Evolutionary conservation across 345 rosid genomes (phyloP), one percentile per base, ranked within the genome.

Genomic region (Gossypium herbaceum): DNA sequence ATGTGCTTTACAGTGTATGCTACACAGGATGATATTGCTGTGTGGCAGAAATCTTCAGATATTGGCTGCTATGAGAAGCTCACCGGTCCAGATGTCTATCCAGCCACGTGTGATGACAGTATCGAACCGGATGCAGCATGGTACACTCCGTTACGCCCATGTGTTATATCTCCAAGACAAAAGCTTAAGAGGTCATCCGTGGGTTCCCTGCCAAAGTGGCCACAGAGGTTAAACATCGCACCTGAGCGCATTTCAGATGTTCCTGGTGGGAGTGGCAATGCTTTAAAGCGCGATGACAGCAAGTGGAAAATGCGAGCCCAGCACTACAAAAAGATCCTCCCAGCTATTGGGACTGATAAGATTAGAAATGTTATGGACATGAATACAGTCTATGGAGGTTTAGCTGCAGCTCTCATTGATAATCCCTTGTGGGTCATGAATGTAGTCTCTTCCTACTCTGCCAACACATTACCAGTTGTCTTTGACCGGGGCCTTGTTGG

Each of bases 381-480:
- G 99, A 95, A 91, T 79, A 93, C 99, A 20, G 81, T 84, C 60
- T 95, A 89, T 43, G 99, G 99, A 79, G 98, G 99, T 68, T 85
- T 95, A 20, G 94, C 99, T 60, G 92, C 97, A 17, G 85, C 96
- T 68, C 57, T 90, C 65, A 68, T 90, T 72, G 88, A 89, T 67
- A 89, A 88, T 82, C 98, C 99, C 16, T 44, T 87, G 72, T 95
- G 99, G 99, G 96, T 95, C 72, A 95, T 95, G 98, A 95, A 93
- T 17, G 97, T 95, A 24, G 92, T 90, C 62, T 95, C 99, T 17
- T 91, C 97, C 52, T 90, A 93, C 71, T 88, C 91, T 82, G 82
- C 86, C 25, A 93, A 91, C 73, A 84, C 99, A 3, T 92, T 95
- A 73, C 85, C 98, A 3, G 92, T 91, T 71, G 88, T 95, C 39